Conservation (phyloP, 345 rosid species). For the Psidium friedrichsthalianum region DNA sequence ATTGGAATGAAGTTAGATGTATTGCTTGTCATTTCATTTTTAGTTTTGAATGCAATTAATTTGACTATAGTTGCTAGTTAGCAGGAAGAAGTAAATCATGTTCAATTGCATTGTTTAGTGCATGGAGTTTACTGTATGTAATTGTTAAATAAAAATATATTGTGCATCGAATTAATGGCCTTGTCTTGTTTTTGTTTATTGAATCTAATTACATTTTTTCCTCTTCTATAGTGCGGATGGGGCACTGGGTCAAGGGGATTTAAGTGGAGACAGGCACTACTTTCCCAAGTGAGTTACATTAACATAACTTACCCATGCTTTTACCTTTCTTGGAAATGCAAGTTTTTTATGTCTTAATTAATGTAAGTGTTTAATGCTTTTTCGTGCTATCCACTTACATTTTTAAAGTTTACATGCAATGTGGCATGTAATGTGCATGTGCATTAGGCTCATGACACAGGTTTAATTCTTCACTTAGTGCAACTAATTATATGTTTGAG, state of each 20-base stretch:
- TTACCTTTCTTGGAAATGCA: background rate
- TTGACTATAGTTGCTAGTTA: background rate
- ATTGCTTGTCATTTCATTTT: background rate
- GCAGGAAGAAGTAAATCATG: background rate
- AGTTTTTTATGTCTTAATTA: background rate
- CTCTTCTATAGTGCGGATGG: constrained; percentile 24
- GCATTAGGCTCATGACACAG: background rate
- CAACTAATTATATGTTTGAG: background rate
- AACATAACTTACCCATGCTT: background rate
- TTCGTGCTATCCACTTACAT: background rate
- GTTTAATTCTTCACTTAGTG: background rate
- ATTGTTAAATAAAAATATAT: background rate
- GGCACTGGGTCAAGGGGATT: constrained; percentile 30
- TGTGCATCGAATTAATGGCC: background rate
- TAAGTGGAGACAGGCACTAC: constrained; percentile 28
- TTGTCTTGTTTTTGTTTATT: background rate
- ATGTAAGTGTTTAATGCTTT: background rate
- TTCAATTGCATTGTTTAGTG: background rate
- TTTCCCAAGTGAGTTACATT: constrained; percentile 57
- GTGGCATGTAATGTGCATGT: background rate
- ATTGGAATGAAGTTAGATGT: background rate
- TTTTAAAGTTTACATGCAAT: background rate
- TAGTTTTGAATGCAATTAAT: background rate
- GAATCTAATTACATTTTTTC: constrained; percentile 7
- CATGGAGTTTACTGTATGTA: background rate